Percentiles rank a stretch among this genome's conserved stretches.
Conservation (phyloP, 2,329 filamentous ascomycete species). For the Bimuria novae-zelandiae region DNA sequence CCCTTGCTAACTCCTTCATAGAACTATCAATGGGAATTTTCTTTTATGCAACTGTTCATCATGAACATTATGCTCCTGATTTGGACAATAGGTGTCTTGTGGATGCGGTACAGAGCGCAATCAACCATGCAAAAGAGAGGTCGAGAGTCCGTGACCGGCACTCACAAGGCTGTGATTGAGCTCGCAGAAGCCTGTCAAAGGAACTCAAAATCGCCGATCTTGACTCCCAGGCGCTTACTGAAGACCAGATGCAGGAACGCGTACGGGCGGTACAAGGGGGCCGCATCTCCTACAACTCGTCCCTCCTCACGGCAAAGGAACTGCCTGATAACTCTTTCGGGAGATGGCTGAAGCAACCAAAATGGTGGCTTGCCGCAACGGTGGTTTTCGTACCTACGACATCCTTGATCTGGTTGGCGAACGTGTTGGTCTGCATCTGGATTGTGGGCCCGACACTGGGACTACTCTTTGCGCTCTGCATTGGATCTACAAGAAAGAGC, state of each 20-base stretch:
- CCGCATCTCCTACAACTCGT: neutral
- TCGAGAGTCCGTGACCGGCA: conserved; percentile 14
- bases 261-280: neutral
- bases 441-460: neutral
- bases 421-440: neutral
- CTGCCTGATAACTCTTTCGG: neutral
- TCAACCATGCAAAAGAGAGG: conserved; percentile 12
- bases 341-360: neutral
- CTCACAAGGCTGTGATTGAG: conserved; percentile 27
- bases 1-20: neutral
- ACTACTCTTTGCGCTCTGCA: neutral
- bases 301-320: neutral
- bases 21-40: conserved; percentile 33
- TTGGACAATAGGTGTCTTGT: conserved; percentile 24
- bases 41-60: conserved; percentile 25
- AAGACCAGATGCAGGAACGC: neutral
- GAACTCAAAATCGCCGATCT: neutral
- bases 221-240: neutral
- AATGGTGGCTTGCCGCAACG: neutral
- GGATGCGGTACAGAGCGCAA: conserved; percentile 20
- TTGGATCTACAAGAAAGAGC: neutral
- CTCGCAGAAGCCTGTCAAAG: conserved; percentile 20
- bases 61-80: conserved; percentile 17
- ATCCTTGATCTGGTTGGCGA: neutral
- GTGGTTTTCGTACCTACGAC: neutral